Base-by-base conservation (phyloP, 768 basidiomycete species). In the Macrocybe gigantea region DNA sequence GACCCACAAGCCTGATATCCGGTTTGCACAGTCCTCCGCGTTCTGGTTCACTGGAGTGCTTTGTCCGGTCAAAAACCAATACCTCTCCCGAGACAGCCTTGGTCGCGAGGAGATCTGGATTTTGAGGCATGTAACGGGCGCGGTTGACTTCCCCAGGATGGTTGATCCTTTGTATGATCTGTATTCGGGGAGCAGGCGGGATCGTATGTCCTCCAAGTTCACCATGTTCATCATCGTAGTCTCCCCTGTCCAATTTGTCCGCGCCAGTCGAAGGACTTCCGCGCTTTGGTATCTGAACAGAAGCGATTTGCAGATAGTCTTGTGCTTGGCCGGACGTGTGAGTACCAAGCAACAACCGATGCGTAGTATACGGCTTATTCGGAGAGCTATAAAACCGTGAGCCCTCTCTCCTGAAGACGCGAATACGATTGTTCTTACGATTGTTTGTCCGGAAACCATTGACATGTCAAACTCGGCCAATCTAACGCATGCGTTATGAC, bases 61-160 rank as follows among this genome's bases (percentile, higher is more conserved):
- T 97, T 33, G 96, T 98, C 49, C 96, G 73, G 67, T 99, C 96
- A 67, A 98, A 99, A n/a, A 99, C 70, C 49, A 87, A 71, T 2
- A 98, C 91, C 53, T 96, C 91, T 10, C 95, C 96, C 5, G 80
- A 82, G 6, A 93, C 79, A 14, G 93, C 77, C 65, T 98, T 98
- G 8, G 95, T 98, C 10, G 96, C 96, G 55, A 99, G 88, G 55
- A 99, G 67, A 68, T 98, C 91, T 1, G 93, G 90, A 60, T 98
- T 99, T 67, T 98, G 95, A 5, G 96, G 96, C 94, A 98, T 98
- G 65, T 98, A 99, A 45, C 96, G 83, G 51, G 96, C 96, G 38
- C 93, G 75, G 67, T 99, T 99, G 60, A 98, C 91, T 64, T 99
- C 96, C 37, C 93, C 91, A 4, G 78, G 77, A 65, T 99, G 96